Evolutionary conservation across 2,329 filamentous ascomycete genomes (phyloP).

Genomic region (Fusarium nisikadoi): DNA sequence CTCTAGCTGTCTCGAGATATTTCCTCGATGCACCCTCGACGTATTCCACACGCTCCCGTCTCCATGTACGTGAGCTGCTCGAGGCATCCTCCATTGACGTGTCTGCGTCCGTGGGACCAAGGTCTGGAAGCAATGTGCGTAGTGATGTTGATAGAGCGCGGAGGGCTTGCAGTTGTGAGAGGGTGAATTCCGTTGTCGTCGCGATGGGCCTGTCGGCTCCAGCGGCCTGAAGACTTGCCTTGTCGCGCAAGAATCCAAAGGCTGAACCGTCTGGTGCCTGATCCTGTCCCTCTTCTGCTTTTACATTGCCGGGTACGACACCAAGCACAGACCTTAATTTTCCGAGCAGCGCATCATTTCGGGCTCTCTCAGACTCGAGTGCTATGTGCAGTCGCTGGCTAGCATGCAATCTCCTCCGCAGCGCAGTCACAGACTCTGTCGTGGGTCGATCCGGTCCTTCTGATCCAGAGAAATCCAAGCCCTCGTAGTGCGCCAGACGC

Average conservation of each 20-base stretch:
- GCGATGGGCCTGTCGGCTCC: constrained; percentile 67
- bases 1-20: constrained; percentile 77
- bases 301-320: constrained; percentile 43
- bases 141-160: constrained; percentile 71
- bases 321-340: constrained; percentile 65
- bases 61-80: constrained; percentile 64
- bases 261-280: constrained; percentile 39
- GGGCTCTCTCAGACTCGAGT: constrained; percentile 74
- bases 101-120: constrained; percentile 53
- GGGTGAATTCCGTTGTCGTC: constrained; percentile 80
- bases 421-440: constrained; percentile 74
- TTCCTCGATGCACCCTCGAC: constrained; percentile 82
- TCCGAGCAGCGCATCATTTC: constrained; percentile 76
- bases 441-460: constrained; percentile 58
- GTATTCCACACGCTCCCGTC: constrained; percentile 80
- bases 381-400: constrained; percentile 79
- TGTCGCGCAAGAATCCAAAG: constrained; percentile 69
- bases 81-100: constrained; percentile 46
- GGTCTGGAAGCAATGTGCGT: constrained; percentile 71
- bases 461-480: constrained; percentile 57
- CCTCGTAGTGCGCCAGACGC: constrained; percentile 85
- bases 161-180: constrained; percentile 85
- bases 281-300: constrained; percentile 38
- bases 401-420: constrained; percentile 79
- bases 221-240: constrained; percentile 61